Conservation (phyloP, 257 asterid genomes). For the Nicotiana noctiflora region DNA sequence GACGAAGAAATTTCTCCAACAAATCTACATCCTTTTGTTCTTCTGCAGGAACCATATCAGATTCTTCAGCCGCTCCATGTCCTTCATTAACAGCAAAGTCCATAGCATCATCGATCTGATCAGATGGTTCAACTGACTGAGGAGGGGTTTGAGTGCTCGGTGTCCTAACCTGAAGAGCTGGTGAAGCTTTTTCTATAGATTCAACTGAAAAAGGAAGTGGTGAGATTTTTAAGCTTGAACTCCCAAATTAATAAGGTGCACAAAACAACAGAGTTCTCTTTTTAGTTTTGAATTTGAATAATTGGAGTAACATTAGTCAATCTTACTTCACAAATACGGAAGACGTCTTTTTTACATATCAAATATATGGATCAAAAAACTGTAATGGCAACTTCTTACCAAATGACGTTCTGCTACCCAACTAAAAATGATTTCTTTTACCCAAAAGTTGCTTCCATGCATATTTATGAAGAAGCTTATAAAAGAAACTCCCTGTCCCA, state of each 20-base stretch:
- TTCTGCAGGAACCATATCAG: conserved; percentile 37
- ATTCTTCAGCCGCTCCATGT: conserved; percentile 46
- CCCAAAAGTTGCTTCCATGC: not conserved
- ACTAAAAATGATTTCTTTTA: not conserved
- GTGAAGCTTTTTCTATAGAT: conserved; percentile 37
- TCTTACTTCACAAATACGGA: not conserved
- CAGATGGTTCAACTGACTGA: conserved; percentile 37
- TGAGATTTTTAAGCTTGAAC: not conserved
- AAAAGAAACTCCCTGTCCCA: not conserved
- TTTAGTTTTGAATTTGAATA: not conserved
- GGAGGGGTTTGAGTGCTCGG: conserved; percentile 47
- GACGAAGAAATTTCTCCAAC: conserved; percentile 66
- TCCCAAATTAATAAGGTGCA: conserved; percentile 1
- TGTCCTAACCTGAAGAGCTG: conserved; percentile 34
- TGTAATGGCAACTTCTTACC: not conserved
- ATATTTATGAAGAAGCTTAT: not conserved
- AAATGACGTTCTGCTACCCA: not conserved
- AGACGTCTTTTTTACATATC: not conserved
- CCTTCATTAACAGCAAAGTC: conserved; percentile 27
- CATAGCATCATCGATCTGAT: conserved; percentile 33
- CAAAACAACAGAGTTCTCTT: not conserved
- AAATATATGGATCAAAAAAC: not conserved
- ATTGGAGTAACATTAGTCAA: not conserved
- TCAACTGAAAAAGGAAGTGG: conserved; percentile 44
- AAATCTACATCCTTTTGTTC: conserved; percentile 49